These are phyloP conservation scores for Linnemannia schmuckeri DNA, from an alignment of 192 early-diverging fungal genomes.

Conservation along the genomic window DNA sequence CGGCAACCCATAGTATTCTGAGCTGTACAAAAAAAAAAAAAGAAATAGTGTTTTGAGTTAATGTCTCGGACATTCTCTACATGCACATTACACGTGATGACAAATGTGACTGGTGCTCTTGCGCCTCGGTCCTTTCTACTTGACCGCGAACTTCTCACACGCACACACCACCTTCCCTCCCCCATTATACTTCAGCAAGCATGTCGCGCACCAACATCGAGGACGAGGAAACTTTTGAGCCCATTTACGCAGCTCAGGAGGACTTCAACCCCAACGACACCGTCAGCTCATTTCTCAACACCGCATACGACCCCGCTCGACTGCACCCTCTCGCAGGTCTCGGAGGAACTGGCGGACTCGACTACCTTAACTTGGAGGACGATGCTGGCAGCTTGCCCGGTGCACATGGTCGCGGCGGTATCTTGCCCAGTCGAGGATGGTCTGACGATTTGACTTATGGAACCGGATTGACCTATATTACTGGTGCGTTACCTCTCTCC, in stretches of 20 bases:
- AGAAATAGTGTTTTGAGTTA: no score
- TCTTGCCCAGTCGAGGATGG: constrained; percentile 78
- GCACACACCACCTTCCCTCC: not conserved
- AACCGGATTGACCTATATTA: constrained; percentile 79
- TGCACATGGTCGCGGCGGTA: constrained; percentile 42
- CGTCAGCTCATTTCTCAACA: constrained; percentile 59
- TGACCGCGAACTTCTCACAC: no score
- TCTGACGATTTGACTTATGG: constrained; percentile 87
- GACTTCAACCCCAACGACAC: constrained; percentile 57
- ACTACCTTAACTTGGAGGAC: constrained; percentile 63
- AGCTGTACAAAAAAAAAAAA: no score
- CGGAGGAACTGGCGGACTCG: constrained; percentile 60
- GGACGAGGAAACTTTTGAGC: constrained; percentile 33
- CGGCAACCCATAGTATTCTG: no score
- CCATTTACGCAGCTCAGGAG: constrained; percentile 30
- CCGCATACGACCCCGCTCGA: constrained; percentile 48
- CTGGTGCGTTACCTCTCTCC: constrained; percentile 47
- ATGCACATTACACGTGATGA: no score
- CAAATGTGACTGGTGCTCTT: no score
- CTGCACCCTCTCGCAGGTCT: constrained; percentile 62
- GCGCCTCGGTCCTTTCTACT: no score
- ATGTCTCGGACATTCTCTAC: no score
- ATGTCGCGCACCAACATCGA: constrained; percentile 29
- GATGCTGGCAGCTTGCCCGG: constrained; percentile 29
- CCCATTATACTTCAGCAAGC: not conserved